These are phyloP conservation scores for Macrotyloma uniflorum DNA, from an alignment of 306 rosid genomes.

Conservation along the genomic window DNA sequence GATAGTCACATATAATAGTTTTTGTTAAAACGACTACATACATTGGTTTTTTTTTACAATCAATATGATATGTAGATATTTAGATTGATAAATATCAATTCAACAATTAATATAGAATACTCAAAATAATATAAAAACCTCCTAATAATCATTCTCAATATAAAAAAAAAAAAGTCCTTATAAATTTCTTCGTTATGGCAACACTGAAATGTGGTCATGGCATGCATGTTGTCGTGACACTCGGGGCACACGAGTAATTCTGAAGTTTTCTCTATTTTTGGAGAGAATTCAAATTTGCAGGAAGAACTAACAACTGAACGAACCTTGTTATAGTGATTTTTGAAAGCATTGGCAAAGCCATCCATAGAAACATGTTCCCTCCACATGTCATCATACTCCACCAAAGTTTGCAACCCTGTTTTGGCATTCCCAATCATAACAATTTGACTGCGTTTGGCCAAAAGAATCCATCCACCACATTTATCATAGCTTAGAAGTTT, in stretches of 20 bases:
- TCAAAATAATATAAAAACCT: too few relatives aligned
- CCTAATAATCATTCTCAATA: too few relatives aligned
- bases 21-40: too few relatives aligned
- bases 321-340: constrained; percentile 36
- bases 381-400: constrained; percentile 50
- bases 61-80: too few relatives aligned
- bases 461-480: constrained; percentile 51
- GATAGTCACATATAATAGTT: too few relatives aligned
- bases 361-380: constrained; percentile 18
- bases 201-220: constrained; percentile 55
- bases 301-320: constrained; percentile 40
- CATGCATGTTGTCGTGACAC: constrained; percentile 51
- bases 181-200: constrained; percentile 47
- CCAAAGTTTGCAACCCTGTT: constrained; percentile 40
- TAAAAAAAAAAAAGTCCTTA: constrained; percentile 29
- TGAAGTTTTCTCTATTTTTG: constrained; percentile 35
- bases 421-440: constrained; percentile 51
- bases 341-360: constrained; percentile 28
- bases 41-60: too few relatives aligned
- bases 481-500: constrained; percentile 46
- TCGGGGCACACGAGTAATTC: constrained; percentile 49
- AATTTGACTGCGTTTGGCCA: constrained; percentile 46
- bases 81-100: too few relatives aligned
- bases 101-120: too few relatives aligned
- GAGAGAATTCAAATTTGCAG: constrained; percentile 34